Conservation (phyloP, 331 rosid species). For the Erythrophleum ivorense region DNA sequence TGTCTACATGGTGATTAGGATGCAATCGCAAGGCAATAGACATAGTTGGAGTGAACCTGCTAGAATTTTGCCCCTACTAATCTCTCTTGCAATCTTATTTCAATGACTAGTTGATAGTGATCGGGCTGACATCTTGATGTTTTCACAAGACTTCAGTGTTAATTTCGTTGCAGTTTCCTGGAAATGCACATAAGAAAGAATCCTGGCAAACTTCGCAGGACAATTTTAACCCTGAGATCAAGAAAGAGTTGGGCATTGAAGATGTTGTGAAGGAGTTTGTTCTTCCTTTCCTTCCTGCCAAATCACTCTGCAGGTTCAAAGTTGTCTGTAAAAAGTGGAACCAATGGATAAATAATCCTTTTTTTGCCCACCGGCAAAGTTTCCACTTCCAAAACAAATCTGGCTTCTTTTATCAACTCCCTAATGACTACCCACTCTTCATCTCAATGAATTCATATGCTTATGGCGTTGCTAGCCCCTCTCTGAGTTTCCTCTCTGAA, state of each 20-base stretch:
- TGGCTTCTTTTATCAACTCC: constrained; percentile 44
- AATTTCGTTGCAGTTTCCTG: constrained; percentile 15
- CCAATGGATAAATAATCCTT: constrained; percentile 33
- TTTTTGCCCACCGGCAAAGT: constrained; percentile 43
- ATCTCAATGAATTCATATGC: constrained; percentile 39
- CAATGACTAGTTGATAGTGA: neutral
- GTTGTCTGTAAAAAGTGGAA: constrained; percentile 49
- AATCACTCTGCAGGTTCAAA: constrained; percentile 50
- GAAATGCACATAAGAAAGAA: neutral
- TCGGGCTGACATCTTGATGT: neutral
- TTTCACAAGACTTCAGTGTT: neutral
- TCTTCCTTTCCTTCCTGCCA: constrained; percentile 54
- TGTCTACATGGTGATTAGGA: neutral
- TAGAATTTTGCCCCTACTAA: neutral
- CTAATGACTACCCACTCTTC: constrained; percentile 19
- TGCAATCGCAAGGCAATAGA: neutral
- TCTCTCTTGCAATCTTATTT: neutral
- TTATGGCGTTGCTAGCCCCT: constrained; percentile 44
- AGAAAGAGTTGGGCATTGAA: constrained; percentile 17
- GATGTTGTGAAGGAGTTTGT: constrained; percentile 27
- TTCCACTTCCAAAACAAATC: constrained; percentile 37
- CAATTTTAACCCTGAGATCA: constrained; percentile 3
- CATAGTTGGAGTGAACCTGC: neutral
- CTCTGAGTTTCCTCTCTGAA: constrained; percentile 43
- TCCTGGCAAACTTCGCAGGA: neutral